Conservation (phyloP, 495 filamentous ascomycete genomes). For the Letharia columbiana region DNA sequence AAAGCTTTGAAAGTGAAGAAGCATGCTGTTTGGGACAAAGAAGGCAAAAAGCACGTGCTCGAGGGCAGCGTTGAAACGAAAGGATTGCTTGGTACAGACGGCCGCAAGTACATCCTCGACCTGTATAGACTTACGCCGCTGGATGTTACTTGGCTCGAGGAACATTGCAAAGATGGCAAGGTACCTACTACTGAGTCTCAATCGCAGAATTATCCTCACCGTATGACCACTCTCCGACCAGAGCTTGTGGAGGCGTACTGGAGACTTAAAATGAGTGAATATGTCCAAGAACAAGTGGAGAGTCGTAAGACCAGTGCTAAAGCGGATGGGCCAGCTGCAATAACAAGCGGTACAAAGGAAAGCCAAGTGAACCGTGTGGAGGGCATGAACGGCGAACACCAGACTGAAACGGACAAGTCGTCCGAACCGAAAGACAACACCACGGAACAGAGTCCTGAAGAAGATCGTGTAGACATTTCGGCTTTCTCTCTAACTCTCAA, state of each 20-base stretch:
- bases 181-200: conserved; percentile 31
- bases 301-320: conserved; percentile 41
- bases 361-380: conserved; percentile 20
- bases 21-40: conserved; percentile 97
- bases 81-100: conserved; percentile 93
- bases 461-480: conserved; percentile 69
- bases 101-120: conserved; percentile 93
- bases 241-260: conserved; percentile 82
- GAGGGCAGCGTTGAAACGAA: conserved; percentile 98
- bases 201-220: conserved; percentile 70
- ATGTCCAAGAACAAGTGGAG: conserved; percentile 65
- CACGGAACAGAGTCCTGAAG: conserved; percentile 30
- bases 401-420: conserved; percentile 23
- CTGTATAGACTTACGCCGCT: conserved; percentile 90
- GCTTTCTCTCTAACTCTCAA: conserved; percentile 84
- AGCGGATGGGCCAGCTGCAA: conserved; percentile 24
- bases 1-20: conserved; percentile 81
- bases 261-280: conserved; percentile 78
- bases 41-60: conserved; percentile 78
- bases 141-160: conserved; percentile 85
- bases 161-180: conserved; percentile 41
- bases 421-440: conserved; percentile 25
- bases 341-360: conserved; percentile 19
- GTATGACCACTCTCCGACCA: conserved; percentile 83
- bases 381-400: conserved; percentile 18